phyloP scores from a whole-genome alignment of 805 yeast species.

The Candida mattraensis region DNA sequence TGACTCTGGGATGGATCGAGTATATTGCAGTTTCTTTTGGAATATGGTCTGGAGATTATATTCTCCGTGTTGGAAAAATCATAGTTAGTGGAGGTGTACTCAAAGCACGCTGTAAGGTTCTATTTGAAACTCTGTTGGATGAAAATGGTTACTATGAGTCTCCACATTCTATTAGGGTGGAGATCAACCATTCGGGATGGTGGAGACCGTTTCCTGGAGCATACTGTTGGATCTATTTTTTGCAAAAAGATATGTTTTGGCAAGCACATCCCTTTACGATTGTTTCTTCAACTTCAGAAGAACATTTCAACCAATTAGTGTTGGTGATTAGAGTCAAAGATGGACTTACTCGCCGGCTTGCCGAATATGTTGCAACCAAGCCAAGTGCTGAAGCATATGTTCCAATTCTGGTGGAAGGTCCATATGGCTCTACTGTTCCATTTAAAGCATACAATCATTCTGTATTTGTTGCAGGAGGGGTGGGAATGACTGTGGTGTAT shows the following conservation, averaged over 20 bases:
- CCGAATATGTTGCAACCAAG: slow-evolving; percentile 29
- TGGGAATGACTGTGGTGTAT: slow-evolving; percentile 59
- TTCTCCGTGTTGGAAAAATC: slow-evolving; percentile 55
- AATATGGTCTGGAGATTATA: slow-evolving; percentile 71
- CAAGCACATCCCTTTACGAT: slow-evolving; percentile 71
- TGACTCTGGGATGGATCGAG: slow-evolving; percentile 48
- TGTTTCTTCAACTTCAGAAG: slow-evolving; percentile 40
- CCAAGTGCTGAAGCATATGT: slow-evolving; percentile 37
- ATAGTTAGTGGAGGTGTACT: slow-evolving; percentile 59
- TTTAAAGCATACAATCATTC: slow-evolving; percentile 47
- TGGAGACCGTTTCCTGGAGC: slow-evolving; percentile 64
- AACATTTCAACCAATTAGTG: slow-evolving; percentile 42
- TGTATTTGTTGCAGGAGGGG: slow-evolving; percentile 61
- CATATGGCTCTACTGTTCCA: slow-evolving; percentile 53
- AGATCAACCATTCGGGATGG: slow-evolving; percentile 49
- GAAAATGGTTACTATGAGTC: slow-evolving; percentile 8
- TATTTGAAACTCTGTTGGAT: slow-evolving; percentile 20
- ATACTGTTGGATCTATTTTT: slow-evolving; percentile 56
- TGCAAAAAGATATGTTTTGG: slow-evolving; percentile 49
- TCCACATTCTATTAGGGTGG: slow-evolving; percentile 46
- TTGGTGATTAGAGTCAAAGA: slow-evolving; percentile 51
- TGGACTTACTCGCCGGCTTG: slow-evolving; percentile 50
- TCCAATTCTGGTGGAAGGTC: slow-evolving; percentile 57
- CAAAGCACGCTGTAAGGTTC: slow-evolving; percentile 43
- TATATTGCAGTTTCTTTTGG: slow-evolving; percentile 55